phyloP scores from a whole-genome alignment of 306 rosid genomes.

The Amphicarpaea edgeworthii region DNA sequence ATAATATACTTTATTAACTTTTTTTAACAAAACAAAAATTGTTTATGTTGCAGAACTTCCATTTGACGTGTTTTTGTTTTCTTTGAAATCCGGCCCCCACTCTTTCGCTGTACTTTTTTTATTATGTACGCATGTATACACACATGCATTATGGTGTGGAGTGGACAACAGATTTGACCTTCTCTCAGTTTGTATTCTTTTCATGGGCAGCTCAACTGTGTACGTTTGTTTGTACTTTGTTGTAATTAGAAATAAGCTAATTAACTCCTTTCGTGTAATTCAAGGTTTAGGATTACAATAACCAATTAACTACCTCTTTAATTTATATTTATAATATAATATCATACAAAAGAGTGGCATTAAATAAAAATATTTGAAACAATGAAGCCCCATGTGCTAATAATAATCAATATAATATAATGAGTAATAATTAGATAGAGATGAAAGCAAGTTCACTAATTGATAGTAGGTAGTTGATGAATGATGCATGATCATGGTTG shows the following conservation, averaged over 20 bases:
- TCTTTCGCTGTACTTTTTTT: too few relatives aligned
- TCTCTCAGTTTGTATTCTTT: background rate
- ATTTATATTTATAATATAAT: background rate
- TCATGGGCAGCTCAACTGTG: background rate
- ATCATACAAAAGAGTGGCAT: background rate
- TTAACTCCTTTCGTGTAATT: background rate
- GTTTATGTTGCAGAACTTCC: too few relatives aligned
- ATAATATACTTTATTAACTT: too few relatives aligned
- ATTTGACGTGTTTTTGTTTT: too few relatives aligned
- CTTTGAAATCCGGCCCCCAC: too few relatives aligned
- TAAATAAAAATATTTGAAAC: background rate
- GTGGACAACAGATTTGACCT: background rate
- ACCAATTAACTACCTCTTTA: background rate
- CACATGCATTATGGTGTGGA: background rate
- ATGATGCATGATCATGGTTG: constrained; percentile 67
- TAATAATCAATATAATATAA: background rate
- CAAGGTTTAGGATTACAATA: background rate
- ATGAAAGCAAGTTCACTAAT: background rate
- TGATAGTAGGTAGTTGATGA: background rate
- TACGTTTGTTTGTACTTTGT: background rate
- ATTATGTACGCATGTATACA: background rate
- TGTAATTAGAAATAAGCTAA: background rate
- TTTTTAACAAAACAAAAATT: too few relatives aligned
- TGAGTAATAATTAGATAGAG: background rate
- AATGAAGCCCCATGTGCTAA: constrained; percentile 1